phyloP scores from a whole-genome alignment of 148 eudicot genomes.

The Silene uniflora region DNA sequence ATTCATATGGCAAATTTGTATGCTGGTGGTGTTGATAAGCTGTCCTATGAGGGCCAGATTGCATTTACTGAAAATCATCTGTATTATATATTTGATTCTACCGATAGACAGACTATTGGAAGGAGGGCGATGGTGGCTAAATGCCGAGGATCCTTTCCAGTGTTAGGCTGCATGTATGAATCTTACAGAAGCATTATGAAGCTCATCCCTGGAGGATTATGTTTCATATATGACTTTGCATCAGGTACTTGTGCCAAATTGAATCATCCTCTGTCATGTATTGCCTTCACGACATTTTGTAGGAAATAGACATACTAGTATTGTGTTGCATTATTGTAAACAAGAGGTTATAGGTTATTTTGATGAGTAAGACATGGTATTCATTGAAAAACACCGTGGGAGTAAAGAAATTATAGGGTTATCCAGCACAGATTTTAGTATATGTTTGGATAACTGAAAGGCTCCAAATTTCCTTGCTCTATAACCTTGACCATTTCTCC shows the following conservation, averaged over 20 bases:
- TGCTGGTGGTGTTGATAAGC: conserved; percentile 86
- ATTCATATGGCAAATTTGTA: conserved; percentile 76
- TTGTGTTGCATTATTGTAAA: background rate
- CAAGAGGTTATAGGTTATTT: background rate
- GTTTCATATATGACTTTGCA: conserved; percentile 78
- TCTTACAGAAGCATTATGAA: conserved; percentile 74
- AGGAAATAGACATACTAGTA: no score
- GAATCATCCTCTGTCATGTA: background rate
- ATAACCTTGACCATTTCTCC: background rate
- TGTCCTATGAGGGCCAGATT: conserved; percentile 65
- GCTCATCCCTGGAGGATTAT: conserved; percentile 68
- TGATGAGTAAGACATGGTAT: conserved; percentile 18
- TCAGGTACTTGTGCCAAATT: conserved; percentile 44
- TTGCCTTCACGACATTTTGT: background rate
- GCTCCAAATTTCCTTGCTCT: background rate
- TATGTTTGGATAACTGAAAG: background rate
- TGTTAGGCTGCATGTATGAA: conserved; percentile 76
- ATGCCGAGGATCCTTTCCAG: conserved; percentile 90
- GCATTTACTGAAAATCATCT: conserved; percentile 70
- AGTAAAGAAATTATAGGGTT: background rate
- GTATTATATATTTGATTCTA: conserved; percentile 80
- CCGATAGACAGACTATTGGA: conserved; percentile 90
- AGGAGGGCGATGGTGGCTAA: conserved; percentile 89
- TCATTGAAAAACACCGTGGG: conserved; percentile 50
- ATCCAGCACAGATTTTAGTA: background rate